A percentile compares a stretch with the other conserved stretches of the same genome.
Evolutionary conservation across 192 early-diverging fungal genomes (phyloP).

Genomic region (Linnemannia zychae): DNA sequence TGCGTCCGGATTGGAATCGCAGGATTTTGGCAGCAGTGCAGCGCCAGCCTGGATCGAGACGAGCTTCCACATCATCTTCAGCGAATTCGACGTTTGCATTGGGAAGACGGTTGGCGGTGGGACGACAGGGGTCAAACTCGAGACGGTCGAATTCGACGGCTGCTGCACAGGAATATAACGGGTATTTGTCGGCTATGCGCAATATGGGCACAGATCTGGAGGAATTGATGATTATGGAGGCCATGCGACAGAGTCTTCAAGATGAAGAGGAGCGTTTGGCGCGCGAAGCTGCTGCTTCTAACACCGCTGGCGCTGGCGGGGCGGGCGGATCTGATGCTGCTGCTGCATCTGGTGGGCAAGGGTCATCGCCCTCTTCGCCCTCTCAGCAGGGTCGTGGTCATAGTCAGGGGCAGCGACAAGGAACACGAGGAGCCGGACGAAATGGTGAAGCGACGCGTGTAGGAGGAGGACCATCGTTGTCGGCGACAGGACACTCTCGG

Average conservation of each 20-base stretch:
- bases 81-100: constrained; percentile 44
- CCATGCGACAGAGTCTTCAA: constrained; percentile 82
- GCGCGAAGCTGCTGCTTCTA: constrained; percentile 50
- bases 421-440: neutral
- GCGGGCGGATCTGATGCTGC: neutral
- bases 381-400: neutral
- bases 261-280: constrained; percentile 69
- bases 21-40: constrained; percentile 56
- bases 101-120: constrained; percentile 39
- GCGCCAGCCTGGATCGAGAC: constrained; percentile 57
- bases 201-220: constrained; percentile 88
- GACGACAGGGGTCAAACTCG: constrained; percentile 34
- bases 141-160: constrained; percentile 51
- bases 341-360: neutral
- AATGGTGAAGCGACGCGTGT: neutral
- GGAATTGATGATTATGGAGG: constrained; percentile 94
- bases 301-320: neutral
- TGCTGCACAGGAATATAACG: constrained; percentile 67
- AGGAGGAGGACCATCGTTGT: neutral
- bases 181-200: constrained; percentile 76
- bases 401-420: neutral
- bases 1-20: constrained; percentile 77
- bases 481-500: neutral
- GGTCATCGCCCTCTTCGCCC: neutral
- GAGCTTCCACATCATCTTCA: constrained; percentile 54